These are phyloP conservation scores for Exsudoporus floridanus DNA, from an alignment of 1,284 basidiomycete genomes.

Conservation along the genomic window DNA sequence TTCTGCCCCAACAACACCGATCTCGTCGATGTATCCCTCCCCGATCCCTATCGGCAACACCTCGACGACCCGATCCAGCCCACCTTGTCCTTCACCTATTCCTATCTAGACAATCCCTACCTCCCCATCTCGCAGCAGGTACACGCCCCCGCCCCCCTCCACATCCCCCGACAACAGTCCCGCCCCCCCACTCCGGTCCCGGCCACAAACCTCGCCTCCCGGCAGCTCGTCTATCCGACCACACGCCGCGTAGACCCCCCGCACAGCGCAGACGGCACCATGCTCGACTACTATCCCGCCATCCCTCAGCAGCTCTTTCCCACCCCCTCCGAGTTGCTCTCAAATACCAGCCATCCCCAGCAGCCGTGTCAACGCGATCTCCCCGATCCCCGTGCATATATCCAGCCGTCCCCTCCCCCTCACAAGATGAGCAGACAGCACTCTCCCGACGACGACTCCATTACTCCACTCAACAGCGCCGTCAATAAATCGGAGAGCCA, in stretches of 20 bases:
- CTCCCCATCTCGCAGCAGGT: too few species aligned
- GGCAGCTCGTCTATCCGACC: slow-evolving; percentile 13
- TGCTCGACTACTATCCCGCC: slow-evolving; percentile 24
- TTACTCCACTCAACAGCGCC: neutral
- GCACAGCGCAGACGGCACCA: neutral
- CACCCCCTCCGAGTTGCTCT: slow-evolving; percentile 64
- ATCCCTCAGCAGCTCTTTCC: slow-evolving; percentile 49
- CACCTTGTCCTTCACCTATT: slow-evolving; percentile 10
- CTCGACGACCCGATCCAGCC: neutral
- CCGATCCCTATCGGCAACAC: slow-evolving; percentile 2
- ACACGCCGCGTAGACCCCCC: neutral
- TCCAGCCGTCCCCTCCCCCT: slow-evolving; percentile 16
- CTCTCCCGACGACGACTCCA: slow-evolving; percentile 11
- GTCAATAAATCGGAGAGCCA: slow-evolving; percentile 42
- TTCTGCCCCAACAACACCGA: slow-evolving; percentile 8
- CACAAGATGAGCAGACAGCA: slow-evolving; percentile 10
- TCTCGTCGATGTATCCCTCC: slow-evolving; percentile 17
- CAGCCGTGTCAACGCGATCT: slow-evolving; percentile 5
- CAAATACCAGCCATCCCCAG: slow-evolving; percentile 36
- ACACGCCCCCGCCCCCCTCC: too few species aligned
- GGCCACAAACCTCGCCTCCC: slow-evolving; percentile 16
- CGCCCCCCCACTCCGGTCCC: slow-evolving; percentile 1
- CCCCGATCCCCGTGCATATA: slow-evolving; percentile 2
- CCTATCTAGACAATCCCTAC: slow-evolving; percentile 13
- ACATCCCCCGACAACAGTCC: too few species aligned